Evolutionary conservation across 2,329 filamentous ascomycete species (phyloP).

Genomic region (Trichoderma pleuroti): DNA sequence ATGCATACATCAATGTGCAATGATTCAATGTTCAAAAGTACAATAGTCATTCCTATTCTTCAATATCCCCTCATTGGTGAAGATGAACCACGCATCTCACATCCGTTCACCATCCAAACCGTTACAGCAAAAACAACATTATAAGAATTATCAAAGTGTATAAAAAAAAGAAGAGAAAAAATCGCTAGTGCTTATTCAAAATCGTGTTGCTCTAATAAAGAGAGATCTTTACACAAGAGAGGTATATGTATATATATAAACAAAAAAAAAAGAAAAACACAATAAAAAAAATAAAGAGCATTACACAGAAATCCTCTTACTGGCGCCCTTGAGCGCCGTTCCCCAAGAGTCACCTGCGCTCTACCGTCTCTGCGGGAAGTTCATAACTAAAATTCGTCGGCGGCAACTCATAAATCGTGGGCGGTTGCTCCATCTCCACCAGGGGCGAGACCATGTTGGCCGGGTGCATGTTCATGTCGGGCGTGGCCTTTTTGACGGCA

Average conservation of each 20-base stretch:
- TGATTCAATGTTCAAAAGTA: neutral
- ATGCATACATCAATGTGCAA: neutral
- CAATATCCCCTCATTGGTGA: neutral
- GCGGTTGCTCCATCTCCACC: slow-evolving; percentile 16
- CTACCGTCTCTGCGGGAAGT: neutral
- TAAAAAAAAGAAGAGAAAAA: neutral
- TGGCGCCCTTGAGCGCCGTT: neutral
- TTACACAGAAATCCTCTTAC: neutral
- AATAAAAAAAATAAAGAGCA: neutral
- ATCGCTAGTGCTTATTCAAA: slow-evolving; percentile 6
- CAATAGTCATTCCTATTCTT: neutral
- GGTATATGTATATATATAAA: neutral
- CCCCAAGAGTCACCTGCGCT: slow-evolving; percentile 12
- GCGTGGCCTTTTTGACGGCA: neutral
- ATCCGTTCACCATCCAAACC: neutral
- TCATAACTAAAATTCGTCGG: slow-evolving; percentile 1
- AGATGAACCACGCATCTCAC: neutral
- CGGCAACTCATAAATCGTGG: slow-evolving; percentile 9
- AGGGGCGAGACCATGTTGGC: neutral
- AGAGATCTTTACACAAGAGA: neutral
- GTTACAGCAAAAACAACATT: neutral
- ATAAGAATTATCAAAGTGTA: neutral
- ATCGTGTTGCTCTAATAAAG: neutral
- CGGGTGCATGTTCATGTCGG: neutral
- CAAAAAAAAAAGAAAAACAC: neutral